These are phyloP conservation scores for Aspergillus affinis DNA, from an alignment of 495 filamentous ascomycete species.

Conservation along the genomic window DNA sequence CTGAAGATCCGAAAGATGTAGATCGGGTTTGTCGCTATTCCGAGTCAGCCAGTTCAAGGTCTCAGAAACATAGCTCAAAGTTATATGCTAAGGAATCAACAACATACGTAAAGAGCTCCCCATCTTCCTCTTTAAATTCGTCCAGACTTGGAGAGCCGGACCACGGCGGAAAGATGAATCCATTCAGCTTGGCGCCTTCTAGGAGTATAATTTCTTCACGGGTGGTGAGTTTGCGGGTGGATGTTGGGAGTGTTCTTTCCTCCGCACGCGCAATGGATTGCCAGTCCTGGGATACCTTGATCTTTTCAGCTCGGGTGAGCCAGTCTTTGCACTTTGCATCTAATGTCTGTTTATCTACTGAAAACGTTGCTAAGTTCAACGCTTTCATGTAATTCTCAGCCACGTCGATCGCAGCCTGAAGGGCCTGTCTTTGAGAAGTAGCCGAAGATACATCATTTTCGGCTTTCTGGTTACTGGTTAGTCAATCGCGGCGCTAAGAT, in stretches of 20 bases:
- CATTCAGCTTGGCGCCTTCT: conserved; percentile 74
- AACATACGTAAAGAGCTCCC: conserved; percentile 55
- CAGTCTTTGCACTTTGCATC: conserved; percentile 65
- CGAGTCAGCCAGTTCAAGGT: conserved; percentile 23
- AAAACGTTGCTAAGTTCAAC: conserved; percentile 48
- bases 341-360: conserved; percentile 57
- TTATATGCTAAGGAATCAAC: not conserved
- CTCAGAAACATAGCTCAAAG: not conserved
- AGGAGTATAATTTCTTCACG: conserved; percentile 78
- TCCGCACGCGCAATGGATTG: conserved; percentile 25
- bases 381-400: conserved; percentile 79
- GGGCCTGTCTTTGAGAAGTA: conserved; percentile 62
- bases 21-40: conserved; percentile 63
- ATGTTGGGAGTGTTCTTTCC: conserved; percentile 35
- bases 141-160: conserved; percentile 50
- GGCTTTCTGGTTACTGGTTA: conserved; percentile 52
- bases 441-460: conserved; percentile 56
- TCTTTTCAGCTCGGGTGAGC: conserved; percentile 65
- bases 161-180: conserved; percentile 83
- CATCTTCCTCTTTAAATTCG: conserved; percentile 50
- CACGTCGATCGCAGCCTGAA: conserved; percentile 70
- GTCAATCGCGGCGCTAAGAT: conserved; percentile 5
- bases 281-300: conserved; percentile 56
- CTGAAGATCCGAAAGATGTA: conserved; percentile 71
- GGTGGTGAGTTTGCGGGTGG: conserved; percentile 62